phyloP scores from a whole-genome alignment of 345 rosid genomes.

The Rhizophora mangle region DNA sequence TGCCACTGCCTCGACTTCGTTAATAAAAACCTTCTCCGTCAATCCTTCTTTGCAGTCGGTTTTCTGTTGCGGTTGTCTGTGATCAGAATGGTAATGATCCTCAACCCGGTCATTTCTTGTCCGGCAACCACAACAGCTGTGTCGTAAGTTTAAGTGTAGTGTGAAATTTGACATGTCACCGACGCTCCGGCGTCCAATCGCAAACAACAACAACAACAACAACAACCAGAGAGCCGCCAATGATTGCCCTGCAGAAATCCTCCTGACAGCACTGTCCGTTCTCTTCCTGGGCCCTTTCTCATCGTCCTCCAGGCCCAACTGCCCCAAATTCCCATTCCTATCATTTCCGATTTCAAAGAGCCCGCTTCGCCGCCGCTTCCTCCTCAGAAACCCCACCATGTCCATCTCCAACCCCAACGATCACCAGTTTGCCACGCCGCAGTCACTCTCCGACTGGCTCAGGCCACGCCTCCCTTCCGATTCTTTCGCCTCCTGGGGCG shows the following conservation, averaged over 20 bases:
- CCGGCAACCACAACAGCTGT: too few species aligned
- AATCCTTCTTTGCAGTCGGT: too few species aligned
- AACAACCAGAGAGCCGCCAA: background rate
- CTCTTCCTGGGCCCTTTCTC: constrained; percentile 19
- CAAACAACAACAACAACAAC: too few species aligned
- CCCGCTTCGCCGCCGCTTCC: constrained; percentile 44
- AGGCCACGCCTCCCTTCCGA: constrained; percentile 73
- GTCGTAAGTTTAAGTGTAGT: too few species aligned
- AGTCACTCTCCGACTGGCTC: constrained; percentile 88
- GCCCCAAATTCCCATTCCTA: constrained; percentile 7
- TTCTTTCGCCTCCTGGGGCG: constrained; percentile 82
- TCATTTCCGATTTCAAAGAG: background rate
- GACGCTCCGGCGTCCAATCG: too few species aligned
- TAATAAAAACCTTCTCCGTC: too few species aligned
- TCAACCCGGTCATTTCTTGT: too few species aligned
- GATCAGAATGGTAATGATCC: too few species aligned
- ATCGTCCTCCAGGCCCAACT: constrained; percentile 7
- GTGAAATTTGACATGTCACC: too few species aligned
- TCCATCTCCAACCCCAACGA: constrained; percentile 27
- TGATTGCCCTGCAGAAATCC: constrained; percentile 9
- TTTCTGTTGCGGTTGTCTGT: too few species aligned
- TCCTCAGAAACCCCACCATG: constrained; percentile 47
- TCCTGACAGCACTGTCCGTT: constrained; percentile 19
- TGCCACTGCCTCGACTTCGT: too few species aligned
- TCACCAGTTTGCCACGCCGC: constrained; percentile 58